These are phyloP conservation scores for Rhodamnia rubescens DNA, from an alignment of 345 rosid genomes.

Conservation along the genomic window DNA sequence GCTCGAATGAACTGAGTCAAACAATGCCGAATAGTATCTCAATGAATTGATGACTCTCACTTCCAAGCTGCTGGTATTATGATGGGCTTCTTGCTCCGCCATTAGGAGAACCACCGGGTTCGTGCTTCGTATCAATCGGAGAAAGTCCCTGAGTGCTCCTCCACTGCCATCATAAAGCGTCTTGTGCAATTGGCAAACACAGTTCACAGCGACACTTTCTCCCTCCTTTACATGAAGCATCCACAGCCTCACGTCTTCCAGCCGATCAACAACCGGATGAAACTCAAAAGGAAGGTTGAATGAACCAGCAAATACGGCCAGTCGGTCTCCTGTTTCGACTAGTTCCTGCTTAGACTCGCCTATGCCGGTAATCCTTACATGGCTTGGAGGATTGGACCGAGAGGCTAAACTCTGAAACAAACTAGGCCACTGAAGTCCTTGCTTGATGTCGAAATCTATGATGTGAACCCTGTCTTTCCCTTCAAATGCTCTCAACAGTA, in stretches of 20 bases:
- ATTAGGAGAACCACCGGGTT: conserved; percentile 51
- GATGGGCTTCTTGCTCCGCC: conserved; percentile 85
- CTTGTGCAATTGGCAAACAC: conserved; percentile 81
- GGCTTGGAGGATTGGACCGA: conserved; percentile 67
- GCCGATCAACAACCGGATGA: conserved; percentile 88
- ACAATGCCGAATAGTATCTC: conserved; percentile 67
- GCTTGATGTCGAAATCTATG: conserved; percentile 92
- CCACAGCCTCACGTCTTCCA: conserved; percentile 97
- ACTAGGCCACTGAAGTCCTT: conserved; percentile 97
- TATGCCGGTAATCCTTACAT: conserved; percentile 77
- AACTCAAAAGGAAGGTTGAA: conserved; percentile 84
- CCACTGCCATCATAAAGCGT: conserved; percentile 60
- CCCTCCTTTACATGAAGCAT: conserved; percentile 97
- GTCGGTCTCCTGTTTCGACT: conserved; percentile 87
- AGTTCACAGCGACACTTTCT: conserved; percentile 73
- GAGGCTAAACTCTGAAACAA: conserved; percentile 89
- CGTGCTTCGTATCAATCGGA: conserved; percentile 78
- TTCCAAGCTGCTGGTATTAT: conserved; percentile 41
- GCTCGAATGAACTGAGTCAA: conserved; percentile 52
- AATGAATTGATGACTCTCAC: conserved; percentile 59
- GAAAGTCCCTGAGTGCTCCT: conserved; percentile 59
- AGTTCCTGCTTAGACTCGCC: conserved; percentile 92
- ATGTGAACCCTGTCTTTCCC: conserved; percentile 91
- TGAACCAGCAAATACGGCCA: conserved; percentile 67
- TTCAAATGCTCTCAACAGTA: conserved; percentile 76